These are phyloP conservation scores for Aspergillus hiratsukae DNA, from an alignment of 2,329 filamentous ascomycete species.

Conservation along the genomic window DNA sequence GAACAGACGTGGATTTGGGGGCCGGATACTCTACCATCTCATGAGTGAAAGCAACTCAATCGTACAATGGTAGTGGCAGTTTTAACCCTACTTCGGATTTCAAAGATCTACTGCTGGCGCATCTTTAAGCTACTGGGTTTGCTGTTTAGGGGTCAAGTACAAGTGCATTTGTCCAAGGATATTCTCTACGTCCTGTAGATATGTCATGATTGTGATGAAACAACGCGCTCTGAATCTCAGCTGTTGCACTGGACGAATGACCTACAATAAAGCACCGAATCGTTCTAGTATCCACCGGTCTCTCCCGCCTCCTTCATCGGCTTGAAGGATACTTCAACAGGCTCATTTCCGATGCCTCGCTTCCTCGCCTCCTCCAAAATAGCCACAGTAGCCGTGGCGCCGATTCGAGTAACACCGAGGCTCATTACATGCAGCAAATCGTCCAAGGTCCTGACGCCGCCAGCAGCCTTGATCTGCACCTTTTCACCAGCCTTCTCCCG, in stretches of 20 bases:
- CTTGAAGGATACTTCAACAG: slow-evolving; percentile 18
- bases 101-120: not conserved
- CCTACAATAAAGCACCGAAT: not conserved
- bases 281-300: slow-evolving; percentile 11
- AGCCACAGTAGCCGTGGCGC: slow-evolving; percentile 51
- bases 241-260: no score
- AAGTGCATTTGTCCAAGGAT: not conserved
- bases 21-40: slow-evolving; percentile 7
- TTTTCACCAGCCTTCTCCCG: slow-evolving; percentile 38
- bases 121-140: not conserved
- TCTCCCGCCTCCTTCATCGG: slow-evolving; percentile 17
- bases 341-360: slow-evolving; percentile 45
- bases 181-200: no score
- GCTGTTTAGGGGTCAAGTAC: not conserved
- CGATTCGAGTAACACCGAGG: slow-evolving; percentile 53
- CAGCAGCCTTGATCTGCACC: slow-evolving; percentile 56
- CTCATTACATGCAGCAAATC: slow-evolving; percentile 53
- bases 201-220: not conserved
- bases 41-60: not conserved
- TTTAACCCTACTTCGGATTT: no score
- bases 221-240: no score
- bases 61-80: not conserved
- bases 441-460: slow-evolving; percentile 54
- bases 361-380: slow-evolving; percentile 53
- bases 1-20: slow-evolving; percentile 24